Percentiles rank a stretch among this genome's conserved stretches.
These are phyloP conservation scores for Polygonum maritimum DNA, from an alignment of 148 eudicot genomes.

Conservation along the genomic window DNA sequence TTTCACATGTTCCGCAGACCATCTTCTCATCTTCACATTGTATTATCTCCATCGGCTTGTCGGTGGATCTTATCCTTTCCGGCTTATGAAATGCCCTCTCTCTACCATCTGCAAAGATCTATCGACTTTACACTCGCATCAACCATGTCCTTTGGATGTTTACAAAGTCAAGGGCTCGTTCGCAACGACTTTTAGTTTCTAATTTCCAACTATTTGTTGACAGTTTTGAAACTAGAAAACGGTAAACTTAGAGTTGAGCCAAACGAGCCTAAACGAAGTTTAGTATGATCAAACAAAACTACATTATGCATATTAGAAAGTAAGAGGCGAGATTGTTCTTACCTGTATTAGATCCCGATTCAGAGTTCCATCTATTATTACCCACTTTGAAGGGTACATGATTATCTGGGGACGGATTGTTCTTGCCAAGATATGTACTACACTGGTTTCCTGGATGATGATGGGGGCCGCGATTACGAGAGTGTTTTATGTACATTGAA, in stretches of 20 bases:
- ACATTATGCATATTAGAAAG: background rate
- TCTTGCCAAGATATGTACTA: background rate
- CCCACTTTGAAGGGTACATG: background rate
- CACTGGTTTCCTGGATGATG: background rate
- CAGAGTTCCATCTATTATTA: conserved; percentile 8
- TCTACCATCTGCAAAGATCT: conserved; percentile 19
- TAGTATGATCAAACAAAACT: background rate
- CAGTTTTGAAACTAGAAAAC: too few relatives aligned
- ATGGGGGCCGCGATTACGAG: conserved; percentile 7
- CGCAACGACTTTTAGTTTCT: too few relatives aligned
- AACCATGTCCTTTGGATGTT: background rate
- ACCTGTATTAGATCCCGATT: conserved; percentile 7
- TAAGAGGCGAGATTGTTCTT: background rate
- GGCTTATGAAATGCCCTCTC: conserved; percentile 32
- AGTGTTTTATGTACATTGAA: background rate
- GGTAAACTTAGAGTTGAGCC: too few relatives aligned
- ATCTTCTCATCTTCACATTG: conserved; percentile 27
- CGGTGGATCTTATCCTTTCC: conserved; percentile 45
- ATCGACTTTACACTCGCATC: background rate
- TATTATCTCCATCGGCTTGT: conserved; percentile 20
- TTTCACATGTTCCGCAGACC: conserved; percentile 57
- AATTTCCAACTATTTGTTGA: too few relatives aligned
- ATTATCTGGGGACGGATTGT: background rate
- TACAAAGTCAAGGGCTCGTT: background rate
- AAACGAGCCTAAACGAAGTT: background rate